phyloP scores from a whole-genome alignment of 768 basidiomycete genomes.

The Russula earlei region DNA sequence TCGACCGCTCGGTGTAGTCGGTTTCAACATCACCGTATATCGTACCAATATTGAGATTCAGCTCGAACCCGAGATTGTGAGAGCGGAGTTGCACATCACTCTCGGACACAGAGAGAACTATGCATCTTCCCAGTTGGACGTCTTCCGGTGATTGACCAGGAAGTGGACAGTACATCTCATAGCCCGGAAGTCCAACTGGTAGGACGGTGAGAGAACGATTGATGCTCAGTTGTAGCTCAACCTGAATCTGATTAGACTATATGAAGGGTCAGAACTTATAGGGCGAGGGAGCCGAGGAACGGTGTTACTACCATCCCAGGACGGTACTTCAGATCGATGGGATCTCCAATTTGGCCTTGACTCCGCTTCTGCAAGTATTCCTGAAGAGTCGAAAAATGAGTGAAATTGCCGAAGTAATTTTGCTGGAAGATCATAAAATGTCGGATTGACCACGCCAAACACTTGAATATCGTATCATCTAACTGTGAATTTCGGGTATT shows the following conservation, averaged over 20 bases:
- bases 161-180: constrained; percentile 31
- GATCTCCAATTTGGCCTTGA: constrained; percentile 66
- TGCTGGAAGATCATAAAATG: constrained; percentile 84
- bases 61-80: constrained; percentile 62
- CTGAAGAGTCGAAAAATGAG: constrained; percentile 78
- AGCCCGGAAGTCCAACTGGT: constrained; percentile 60
- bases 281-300: not conserved
- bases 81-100: constrained; percentile 68
- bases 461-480: constrained; percentile 49
- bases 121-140: constrained; percentile 40
- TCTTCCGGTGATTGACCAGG: constrained; percentile 23
- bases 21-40: constrained; percentile 43
- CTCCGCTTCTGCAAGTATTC: constrained; percentile 74
- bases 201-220: constrained; percentile 47
- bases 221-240: constrained; percentile 48
- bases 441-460: constrained; percentile 81
- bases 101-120: constrained; percentile 52
- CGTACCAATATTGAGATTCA: constrained; percentile 44
- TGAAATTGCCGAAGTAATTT: constrained; percentile 92
- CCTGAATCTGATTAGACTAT: constrained; percentile 78
- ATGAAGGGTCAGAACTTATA: not conserved
- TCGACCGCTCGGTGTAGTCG: constrained; percentile 37
- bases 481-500: constrained; percentile 30
- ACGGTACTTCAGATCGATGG: constrained; percentile 69
- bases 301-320: constrained; percentile 51